phyloP scores from a whole-genome alignment of 2,329 filamentous ascomycete species.

The Sporothrix euskadiensis region DNA sequence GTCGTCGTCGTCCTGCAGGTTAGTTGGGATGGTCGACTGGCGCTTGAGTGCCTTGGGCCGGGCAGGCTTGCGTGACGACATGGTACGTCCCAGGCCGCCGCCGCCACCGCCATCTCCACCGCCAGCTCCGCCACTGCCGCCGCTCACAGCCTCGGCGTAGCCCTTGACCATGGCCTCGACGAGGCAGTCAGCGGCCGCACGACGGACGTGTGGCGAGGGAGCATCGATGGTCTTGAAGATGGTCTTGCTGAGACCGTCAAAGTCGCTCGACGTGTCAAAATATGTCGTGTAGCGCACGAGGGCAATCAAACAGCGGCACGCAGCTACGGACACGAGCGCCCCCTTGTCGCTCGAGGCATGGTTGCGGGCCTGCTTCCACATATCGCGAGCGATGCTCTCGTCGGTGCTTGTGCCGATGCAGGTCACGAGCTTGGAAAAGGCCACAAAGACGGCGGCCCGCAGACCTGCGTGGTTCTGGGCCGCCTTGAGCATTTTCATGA shows the following conservation, averaged over 20 bases:
- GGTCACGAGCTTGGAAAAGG: constrained; percentile 71
- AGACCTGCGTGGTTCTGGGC: constrained; percentile 79
- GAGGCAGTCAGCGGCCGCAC: constrained; percentile 82
- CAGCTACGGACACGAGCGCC: constrained; percentile 72
- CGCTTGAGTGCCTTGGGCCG: constrained; percentile 61
- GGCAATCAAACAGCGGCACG: constrained; percentile 75
- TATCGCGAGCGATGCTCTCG: constrained; percentile 79
- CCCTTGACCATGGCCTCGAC: constrained; percentile 80
- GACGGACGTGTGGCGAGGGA: constrained; percentile 70
- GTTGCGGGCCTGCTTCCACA: constrained; percentile 88
- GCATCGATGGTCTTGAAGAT: constrained; percentile 88
- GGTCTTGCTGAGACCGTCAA: constrained; percentile 80
- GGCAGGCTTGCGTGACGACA: constrained; percentile 66
- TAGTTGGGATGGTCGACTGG: constrained; percentile 51
- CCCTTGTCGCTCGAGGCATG: constrained; percentile 79
- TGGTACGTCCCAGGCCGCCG: constrained; percentile 36
- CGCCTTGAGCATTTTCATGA: constrained; percentile 78
- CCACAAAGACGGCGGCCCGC: constrained; percentile 73
- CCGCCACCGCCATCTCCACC: constrained; percentile 1
- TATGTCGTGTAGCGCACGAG: constrained; percentile 72
- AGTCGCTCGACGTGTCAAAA: constrained; percentile 86
- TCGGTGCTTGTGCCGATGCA: constrained; percentile 79
- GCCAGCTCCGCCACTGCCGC: constrained; percentile 40
- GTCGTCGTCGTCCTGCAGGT: constrained; percentile 71
- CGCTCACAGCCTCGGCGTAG: constrained; percentile 61